Conservation (phyloP, 495 filamentous ascomycete species). For the Lasiosphaeria miniovina region DNA sequence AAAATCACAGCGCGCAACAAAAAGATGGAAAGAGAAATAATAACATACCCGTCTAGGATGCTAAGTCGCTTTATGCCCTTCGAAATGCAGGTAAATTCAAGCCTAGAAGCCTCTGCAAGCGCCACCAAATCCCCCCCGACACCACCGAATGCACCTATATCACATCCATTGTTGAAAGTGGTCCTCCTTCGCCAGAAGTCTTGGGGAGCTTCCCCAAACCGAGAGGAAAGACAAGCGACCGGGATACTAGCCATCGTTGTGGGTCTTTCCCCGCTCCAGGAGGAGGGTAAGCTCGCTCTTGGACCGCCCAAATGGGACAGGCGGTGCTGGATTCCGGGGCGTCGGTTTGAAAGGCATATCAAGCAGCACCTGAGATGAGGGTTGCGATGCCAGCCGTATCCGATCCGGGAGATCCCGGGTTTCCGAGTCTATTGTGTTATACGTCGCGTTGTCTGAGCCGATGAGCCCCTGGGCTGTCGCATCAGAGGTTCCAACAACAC, state of each 20-base stretch:
- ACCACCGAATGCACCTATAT: neutral
- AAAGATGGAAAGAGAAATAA: too few relatives aligned
- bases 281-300: conserved; percentile 51
- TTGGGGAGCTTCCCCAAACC: neutral
- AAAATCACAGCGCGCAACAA: too few relatives aligned
- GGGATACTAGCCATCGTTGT: conserved; percentile 5
- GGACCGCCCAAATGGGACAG: conserved; percentile 41
- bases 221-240: neutral
- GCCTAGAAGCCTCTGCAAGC: conserved; percentile 7
- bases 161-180: neutral
- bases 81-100: conserved; percentile 7
- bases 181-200: neutral
- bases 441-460: conserved; percentile 29
- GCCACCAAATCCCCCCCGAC: neutral
- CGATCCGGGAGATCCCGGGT: conserved; percentile 25
- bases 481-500: conserved; percentile 30
- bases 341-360: conserved; percentile 39
- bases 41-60: too few relatives aligned
- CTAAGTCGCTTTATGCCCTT: neutral
- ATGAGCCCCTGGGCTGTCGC: conserved; percentile 38
- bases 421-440: conserved; percentile 16
- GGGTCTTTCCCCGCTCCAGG: conserved; percentile 38
- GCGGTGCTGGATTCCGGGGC: conserved; percentile 31
- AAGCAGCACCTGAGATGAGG: conserved; percentile 26
- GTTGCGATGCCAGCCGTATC: conserved; percentile 23